These are phyloP conservation scores for Kwoniella dejecticola DNA, from an alignment of 768 basidiomycete genomes.

Conservation along the genomic window DNA sequence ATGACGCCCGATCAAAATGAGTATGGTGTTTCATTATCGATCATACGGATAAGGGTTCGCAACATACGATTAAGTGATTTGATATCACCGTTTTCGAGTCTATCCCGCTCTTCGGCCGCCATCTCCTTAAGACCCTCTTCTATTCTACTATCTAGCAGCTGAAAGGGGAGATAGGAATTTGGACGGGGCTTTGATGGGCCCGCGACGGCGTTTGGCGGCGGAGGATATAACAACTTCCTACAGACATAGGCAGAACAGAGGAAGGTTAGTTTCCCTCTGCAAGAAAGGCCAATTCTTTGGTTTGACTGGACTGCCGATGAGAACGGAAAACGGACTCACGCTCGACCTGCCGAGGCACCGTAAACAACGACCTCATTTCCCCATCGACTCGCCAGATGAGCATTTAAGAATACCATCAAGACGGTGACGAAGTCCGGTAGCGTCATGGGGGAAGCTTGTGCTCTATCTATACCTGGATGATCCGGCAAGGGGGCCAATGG, in stretches of 20 bases:
- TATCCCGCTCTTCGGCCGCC: slow-evolving; percentile 58
- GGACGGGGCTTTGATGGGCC: slow-evolving; percentile 51
- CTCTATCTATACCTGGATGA: slow-evolving; percentile 22
- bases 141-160: slow-evolving; percentile 70
- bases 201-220: slow-evolving; percentile 14
- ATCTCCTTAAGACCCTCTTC: slow-evolving; percentile 66
- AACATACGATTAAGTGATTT: slow-evolving; percentile 59
- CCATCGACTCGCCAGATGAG: slow-evolving; percentile 84
- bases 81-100: slow-evolving; percentile 58
- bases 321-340: slow-evolving; percentile 32
- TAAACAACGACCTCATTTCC: slow-evolving; percentile 93
- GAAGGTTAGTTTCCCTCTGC: too few relatives aligned
- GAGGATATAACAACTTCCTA: slow-evolving; percentile 76
- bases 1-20: too few relatives aligned
- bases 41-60: too few relatives aligned
- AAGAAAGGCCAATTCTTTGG: too few relatives aligned
- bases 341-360: slow-evolving; percentile 62
- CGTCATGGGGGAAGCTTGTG: slow-evolving; percentile 60
- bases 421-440: slow-evolving; percentile 77
- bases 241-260: neutral
- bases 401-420: slow-evolving; percentile 85
- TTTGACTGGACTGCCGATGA: too few relatives aligned
- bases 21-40: too few relatives aligned
- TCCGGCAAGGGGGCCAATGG: slow-evolving; percentile 13
- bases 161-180: slow-evolving; percentile 83